phyloP scores from a whole-genome alignment of 257 asterid genomes.

The Solanum bulbocastanum region DNA sequence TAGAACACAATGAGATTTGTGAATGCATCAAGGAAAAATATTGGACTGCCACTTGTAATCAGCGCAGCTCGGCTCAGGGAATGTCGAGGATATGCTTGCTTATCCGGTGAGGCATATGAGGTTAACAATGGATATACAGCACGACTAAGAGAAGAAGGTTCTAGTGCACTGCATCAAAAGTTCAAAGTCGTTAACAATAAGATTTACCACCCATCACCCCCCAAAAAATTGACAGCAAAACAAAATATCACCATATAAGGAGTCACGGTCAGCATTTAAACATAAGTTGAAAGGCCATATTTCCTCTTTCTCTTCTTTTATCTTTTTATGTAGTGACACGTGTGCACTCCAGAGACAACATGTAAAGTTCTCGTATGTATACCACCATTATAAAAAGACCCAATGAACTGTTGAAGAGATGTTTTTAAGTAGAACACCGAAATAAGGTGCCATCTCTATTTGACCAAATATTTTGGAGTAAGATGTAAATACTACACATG shows the following conservation, averaged over 20 bases:
- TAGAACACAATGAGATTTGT: conserved; percentile 82
- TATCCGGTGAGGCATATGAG: conserved; percentile 75
- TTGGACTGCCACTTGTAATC: conserved; percentile 92
- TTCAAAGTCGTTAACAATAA: background rate
- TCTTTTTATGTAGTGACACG: background rate
- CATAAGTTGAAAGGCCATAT: background rate
- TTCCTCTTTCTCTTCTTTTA: background rate
- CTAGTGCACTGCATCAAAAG: conserved; percentile 76
- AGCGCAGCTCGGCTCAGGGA: conserved; percentile 97
- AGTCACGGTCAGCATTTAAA: background rate
- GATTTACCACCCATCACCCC: background rate
- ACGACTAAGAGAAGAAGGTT: conserved; percentile 79
- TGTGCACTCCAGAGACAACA: background rate
- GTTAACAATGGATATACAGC: conserved; percentile 80
- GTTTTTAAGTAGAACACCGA: background rate
- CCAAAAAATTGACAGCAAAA: background rate
- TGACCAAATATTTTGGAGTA: background rate
- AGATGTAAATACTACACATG: background rate
- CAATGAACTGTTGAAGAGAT: background rate
- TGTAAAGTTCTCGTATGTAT: background rate
- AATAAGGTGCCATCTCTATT: background rate
- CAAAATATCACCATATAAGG: background rate
- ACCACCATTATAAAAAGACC: background rate
- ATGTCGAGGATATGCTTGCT: conserved; percentile 95
- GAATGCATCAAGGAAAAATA: conserved; percentile 92